Evolutionary conservation across 805 yeast genomes (phyloP), one percentile per base, ranked within the genome.

Genomic region (Jamesozyma rosinii): DNA sequence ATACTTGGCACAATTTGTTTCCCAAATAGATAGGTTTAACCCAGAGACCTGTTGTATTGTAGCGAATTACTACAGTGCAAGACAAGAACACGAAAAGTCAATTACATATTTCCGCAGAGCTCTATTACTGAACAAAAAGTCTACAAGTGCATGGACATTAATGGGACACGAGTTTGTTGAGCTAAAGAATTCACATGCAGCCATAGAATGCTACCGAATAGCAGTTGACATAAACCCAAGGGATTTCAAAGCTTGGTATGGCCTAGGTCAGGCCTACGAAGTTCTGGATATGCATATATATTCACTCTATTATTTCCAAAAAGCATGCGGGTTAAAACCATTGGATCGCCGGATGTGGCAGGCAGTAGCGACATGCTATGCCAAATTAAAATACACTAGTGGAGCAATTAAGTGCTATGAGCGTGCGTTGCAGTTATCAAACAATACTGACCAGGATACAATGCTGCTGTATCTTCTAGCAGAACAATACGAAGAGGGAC

Each of bases 161-260:
- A 88, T 92, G 96, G 99, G 99, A 10, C 99, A 92, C 64, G 99
- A 92, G 65, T 92, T 86, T 66, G 95, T 92, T 14, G 99, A 92
- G 61, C 71, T 92, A 53, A 89, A 90, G 57, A 92, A 92, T 64
- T 83, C 95, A 1, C 95, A 92, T 63, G 97, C 97, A 1, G 98
- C 98, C 1, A 92, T 92, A 43, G 97, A 90, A 67, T 80, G 94
- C 45, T 92, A 92, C 59, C 68, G 97, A 51, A 68, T 95, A 36
- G 99, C 97, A 0, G 90, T 89, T 1, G 96, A 88, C 58, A 81
- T 89, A 2, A 86, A 85, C 56, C 75, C 79, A 37, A 81, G 83
- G 56, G 98, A 92, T 59, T 94, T 84, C 61, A 70, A 95, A 41
- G 97, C 97, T 0, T 92, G 98, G 99, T 92, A 90, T 62, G 98